Evolutionary conservation across 129 eudicot genomes (phyloP).

Genomic region (Centella asiatica): DNA sequence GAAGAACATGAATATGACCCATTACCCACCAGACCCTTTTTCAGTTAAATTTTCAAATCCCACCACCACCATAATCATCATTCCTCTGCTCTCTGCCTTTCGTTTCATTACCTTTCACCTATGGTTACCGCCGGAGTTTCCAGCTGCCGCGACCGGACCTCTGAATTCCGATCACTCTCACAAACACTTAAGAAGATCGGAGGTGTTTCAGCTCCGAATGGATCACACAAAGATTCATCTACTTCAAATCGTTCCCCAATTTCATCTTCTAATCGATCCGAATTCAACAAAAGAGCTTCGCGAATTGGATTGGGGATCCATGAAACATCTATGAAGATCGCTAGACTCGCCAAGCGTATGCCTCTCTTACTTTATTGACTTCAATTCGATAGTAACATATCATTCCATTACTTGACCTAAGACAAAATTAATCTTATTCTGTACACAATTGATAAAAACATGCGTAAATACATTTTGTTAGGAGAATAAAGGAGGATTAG

Average conservation of each 20-base stretch:
- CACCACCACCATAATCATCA: background rate
- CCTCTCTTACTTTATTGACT: conserved; percentile 1
- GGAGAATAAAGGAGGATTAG: too few relatives aligned
- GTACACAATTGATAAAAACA: too few relatives aligned
- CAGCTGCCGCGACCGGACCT: conserved; percentile 68
- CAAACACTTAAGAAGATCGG: conserved; percentile 49
- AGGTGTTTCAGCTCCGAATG: conserved; percentile 20
- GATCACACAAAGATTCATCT: conserved; percentile 29
- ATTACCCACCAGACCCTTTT: background rate
- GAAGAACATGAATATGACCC: too few relatives aligned
- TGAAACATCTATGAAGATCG: conserved; percentile 56
- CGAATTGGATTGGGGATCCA: conserved; percentile 56
- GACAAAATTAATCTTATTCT: too few relatives aligned
- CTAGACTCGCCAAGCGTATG: conserved; percentile 47
- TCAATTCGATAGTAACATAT: too few relatives aligned
- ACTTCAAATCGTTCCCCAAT: conserved; percentile 18
- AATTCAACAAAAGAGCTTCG: conserved; percentile 66
- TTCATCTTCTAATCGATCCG: conserved; percentile 46
- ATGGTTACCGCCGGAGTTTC: conserved; percentile 53
- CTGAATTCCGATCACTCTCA: conserved; percentile 56
- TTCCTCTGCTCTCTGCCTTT: background rate
- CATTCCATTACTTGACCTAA: too few relatives aligned
- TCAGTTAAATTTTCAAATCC: background rate
- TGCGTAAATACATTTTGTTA: too few relatives aligned
- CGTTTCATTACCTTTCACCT: background rate